A percentile compares a stretch with the other conserved stretches of the same genome.
Evolutionary conservation across 306 rosid species (phyloP).

Genomic region (Sicyos baderoa): DNA sequence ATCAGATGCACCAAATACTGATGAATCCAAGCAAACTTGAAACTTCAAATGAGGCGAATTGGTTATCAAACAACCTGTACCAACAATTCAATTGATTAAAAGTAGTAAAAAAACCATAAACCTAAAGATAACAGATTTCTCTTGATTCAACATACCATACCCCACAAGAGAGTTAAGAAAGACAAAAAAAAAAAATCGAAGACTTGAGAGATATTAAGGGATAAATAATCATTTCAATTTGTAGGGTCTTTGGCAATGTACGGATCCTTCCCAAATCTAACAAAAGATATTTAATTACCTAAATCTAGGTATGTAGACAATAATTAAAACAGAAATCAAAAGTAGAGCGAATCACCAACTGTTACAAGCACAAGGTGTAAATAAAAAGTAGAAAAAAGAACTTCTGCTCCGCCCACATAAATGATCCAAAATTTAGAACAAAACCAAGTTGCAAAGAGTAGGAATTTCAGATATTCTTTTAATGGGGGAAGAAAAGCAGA

Average conservation of each 20-base stretch:
- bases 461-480: no score
- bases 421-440: no score
- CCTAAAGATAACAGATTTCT: background rate
- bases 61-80: conserved; percentile 52
- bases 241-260: background rate
- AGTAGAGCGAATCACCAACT: no score
- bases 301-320: background rate
- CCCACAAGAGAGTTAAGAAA: background rate
- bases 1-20: conserved; percentile 34
- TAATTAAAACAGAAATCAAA: no score
- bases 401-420: no score
- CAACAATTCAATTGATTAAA: conserved; percentile 16
- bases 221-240: conserved; percentile 9
- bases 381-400: no score
- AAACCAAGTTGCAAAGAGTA: no score
- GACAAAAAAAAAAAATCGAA: background rate
- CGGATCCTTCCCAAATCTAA: conserved; percentile 5
- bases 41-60: conserved; percentile 28
- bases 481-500: no score
- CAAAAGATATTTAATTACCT: background rate
- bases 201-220: background rate
- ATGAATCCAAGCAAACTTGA: conserved; percentile 28
- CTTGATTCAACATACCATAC: background rate
- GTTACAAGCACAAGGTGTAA: no score
- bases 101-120: background rate